Evolutionary conservation across 345 rosid species (phyloP).

Genomic region (Pistacia vera): DNA sequence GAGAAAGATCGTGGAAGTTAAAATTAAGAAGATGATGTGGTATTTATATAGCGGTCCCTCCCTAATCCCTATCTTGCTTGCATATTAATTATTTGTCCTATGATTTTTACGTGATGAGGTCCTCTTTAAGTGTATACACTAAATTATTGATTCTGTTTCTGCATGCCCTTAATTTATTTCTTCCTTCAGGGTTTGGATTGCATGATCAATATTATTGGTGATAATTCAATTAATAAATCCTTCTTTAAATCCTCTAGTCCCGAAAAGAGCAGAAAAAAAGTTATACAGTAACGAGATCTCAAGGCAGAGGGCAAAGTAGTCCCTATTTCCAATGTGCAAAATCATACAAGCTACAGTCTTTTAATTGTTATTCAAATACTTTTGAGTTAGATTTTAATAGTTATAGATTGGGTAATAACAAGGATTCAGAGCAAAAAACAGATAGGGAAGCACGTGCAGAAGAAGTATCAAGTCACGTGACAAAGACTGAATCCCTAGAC

Average conservation of each 20-base stretch:
- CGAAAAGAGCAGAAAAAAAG: no score
- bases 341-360: no score
- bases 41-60: constrained; percentile 3
- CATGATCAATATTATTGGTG: background rate
- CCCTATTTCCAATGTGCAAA: no score
- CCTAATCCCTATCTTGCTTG: background rate
- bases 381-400: no score
- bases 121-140: no score
- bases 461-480: constrained; percentile 32
- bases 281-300: no score
- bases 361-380: no score
- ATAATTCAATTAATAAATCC: no score
- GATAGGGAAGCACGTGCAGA: background rate
- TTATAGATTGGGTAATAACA: background rate
- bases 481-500: background rate
- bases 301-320: no score
- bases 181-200: background rate
- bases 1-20: constrained; percentile 20
- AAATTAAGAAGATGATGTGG: background rate
- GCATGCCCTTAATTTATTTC: no score
- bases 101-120: constrained; percentile 17
- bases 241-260: no score
- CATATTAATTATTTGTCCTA: background rate
- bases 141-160: no score
- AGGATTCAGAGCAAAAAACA: background rate